Evolutionary conservation across 768 basidiomycete species (phyloP).

Genomic region (Suillus sp.): DNA sequence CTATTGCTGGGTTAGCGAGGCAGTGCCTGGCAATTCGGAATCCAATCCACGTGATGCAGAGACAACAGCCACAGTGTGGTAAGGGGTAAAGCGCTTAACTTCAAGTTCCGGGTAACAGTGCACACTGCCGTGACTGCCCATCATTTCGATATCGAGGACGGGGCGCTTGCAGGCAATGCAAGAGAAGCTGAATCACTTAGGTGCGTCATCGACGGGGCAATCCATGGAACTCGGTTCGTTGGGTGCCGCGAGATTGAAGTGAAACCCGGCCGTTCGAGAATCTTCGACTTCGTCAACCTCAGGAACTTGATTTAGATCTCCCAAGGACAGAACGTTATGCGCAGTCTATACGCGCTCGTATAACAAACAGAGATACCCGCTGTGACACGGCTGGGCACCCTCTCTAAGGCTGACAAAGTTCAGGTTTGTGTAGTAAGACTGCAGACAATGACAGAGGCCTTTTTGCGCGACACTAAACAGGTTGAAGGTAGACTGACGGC

Average conservation of each 20-base stretch:
- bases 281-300: neutral
- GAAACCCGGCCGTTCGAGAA: neutral
- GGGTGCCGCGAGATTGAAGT: neutral
- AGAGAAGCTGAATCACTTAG: neutral
- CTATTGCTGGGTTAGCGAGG: neutral
- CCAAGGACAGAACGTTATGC: neutral
- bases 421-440: neutral
- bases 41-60: neutral
- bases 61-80: neutral
- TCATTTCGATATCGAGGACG: neutral
- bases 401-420: neutral
- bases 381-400: neutral
- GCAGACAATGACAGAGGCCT: neutral
- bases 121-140: neutral
- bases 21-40: neutral
- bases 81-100: conserved; percentile 1
- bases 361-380: neutral
- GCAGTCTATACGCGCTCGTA: neutral
- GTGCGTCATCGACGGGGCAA: neutral
- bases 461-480: neutral
- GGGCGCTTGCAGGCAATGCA: neutral
- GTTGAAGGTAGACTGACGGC: neutral
- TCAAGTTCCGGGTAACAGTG: neutral
- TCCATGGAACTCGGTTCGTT: neutral
- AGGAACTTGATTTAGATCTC: no score